Percentiles rank a stretch among this genome's conserved stretches.
Conservation (phyloP, 1,284 basidiomycete genomes). For the Pseudozyma pruni region DNA sequence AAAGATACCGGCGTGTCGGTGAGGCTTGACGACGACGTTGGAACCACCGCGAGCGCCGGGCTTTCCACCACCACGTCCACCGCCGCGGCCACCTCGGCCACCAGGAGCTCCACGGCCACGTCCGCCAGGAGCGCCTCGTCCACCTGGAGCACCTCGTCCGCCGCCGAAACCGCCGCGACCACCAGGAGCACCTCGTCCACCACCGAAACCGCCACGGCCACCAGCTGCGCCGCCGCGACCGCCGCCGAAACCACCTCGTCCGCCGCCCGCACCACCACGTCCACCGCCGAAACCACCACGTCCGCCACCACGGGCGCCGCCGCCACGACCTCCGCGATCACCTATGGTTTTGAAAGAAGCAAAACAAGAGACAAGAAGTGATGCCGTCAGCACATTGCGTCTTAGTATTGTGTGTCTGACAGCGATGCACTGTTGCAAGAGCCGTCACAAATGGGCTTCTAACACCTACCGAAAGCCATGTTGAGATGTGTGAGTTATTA, state of each 20-base stretch:
- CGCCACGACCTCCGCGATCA: conserved; percentile 62
- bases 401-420: too few relatives aligned
- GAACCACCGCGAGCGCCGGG: conserved; percentile 75
- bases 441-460: neutral
- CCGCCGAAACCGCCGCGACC: conserved; percentile 67
- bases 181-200: conserved; percentile 69
- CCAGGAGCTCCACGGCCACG: conserved; percentile 58
- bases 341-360: conserved; percentile 20
- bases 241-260: conserved; percentile 55
- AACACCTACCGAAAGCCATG: conserved; percentile 49
- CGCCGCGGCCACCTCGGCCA: conserved; percentile 60
- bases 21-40: conserved; percentile 85
- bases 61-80: conserved; percentile 57
- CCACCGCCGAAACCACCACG: conserved; percentile 55
- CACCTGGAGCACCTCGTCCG: conserved; percentile 53
- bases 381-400: conserved; percentile 11
- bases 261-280: conserved; percentile 56
- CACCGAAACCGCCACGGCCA: conserved; percentile 63
- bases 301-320: conserved; percentile 55
- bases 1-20: conserved; percentile 87
- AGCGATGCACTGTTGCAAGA: too few relatives aligned
- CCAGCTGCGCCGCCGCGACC: conserved; percentile 71
- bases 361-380: conserved; percentile 2
- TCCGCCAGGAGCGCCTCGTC: conserved; percentile 56
- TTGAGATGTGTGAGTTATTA: conserved; percentile 16